Evolutionary conservation across 2,329 filamentous ascomycete species (phyloP).

Genomic region (Ascocoryne sarcoides): DNA sequence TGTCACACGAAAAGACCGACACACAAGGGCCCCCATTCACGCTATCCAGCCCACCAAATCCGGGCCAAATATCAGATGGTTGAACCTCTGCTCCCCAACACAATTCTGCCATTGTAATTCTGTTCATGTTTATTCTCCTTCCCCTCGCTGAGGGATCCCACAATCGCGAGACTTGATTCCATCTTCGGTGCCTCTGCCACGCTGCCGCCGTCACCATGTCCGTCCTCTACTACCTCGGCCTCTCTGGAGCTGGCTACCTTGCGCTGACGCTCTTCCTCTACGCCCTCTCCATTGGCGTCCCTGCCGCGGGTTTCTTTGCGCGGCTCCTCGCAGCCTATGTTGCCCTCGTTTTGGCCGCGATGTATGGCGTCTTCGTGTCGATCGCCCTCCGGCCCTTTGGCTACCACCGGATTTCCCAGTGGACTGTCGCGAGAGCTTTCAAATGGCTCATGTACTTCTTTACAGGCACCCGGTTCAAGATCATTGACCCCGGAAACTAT

Average conservation of each 20-base stretch:
- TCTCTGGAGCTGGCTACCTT: conserved; percentile 44
- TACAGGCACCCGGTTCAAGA: conserved; percentile 69
- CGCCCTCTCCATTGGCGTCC: conserved; percentile 48
- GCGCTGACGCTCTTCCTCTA: conserved; percentile 49
- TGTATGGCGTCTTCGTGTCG: conserved; percentile 69
- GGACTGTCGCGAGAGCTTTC: conserved; percentile 72
- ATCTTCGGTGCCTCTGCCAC: neutral
- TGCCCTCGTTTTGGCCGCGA: conserved; percentile 49
- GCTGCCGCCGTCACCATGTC: conserved; percentile 18
- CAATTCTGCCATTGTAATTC: conserved; percentile 7
- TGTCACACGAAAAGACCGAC: too few species aligned
- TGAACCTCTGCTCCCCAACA: conserved; percentile 5
- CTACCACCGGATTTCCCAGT: conserved; percentile 71
- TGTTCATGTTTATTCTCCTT: conserved; percentile 15
- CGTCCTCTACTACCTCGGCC: conserved; percentile 29
- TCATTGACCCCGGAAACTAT: conserved; percentile 58
- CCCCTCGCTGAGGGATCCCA: conserved; percentile 25
- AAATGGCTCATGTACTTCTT: conserved; percentile 66
- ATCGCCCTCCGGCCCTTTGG: conserved; percentile 63
- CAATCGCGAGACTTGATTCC: conserved; percentile 3
- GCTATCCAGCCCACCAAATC: too few species aligned
- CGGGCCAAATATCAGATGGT: neutral
- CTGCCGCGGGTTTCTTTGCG: conserved; percentile 57
- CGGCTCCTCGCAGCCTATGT: conserved; percentile 60
- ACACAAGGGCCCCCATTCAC: too few species aligned